phyloP scores from a whole-genome alignment of 176 grass and related monocot species.

The Tuctoria greenei region DNA sequence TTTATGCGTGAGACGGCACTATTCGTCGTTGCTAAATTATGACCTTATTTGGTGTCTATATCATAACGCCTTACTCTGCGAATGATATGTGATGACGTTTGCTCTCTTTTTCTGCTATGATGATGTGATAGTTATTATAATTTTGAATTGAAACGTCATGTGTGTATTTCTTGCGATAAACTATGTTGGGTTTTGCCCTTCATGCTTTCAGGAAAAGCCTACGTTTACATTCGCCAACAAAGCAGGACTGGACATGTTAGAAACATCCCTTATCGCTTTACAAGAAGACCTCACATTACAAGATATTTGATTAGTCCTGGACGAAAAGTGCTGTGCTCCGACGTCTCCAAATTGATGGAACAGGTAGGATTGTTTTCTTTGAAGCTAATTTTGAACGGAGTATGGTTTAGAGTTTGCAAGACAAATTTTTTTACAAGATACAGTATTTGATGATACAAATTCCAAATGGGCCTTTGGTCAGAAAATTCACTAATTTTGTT shows the following conservation, averaged over 20 bases:
- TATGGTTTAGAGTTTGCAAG: neutral
- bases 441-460: neutral
- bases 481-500: neutral
- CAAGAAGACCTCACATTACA: slow-evolving; percentile 91
- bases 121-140: neutral
- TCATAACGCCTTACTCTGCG: neutral
- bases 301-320: slow-evolving; percentile 82
- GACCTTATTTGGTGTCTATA: neutral
- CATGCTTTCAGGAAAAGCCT: slow-evolving; percentile 50
- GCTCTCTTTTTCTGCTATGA: neutral
- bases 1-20: neutral
- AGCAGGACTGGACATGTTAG: slow-evolving; percentile 91
- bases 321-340: slow-evolving; percentile 63
- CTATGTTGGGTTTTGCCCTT: neutral
- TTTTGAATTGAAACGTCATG: neutral
- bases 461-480: neutral
- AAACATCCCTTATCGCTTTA: slow-evolving; percentile 83
- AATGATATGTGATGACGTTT: neutral
- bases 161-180: neutral
- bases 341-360: slow-evolving; percentile 83
- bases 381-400: neutral
- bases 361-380: slow-evolving; percentile 43
- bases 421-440: too few relatives aligned
- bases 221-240: slow-evolving; percentile 93
- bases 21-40: neutral